These are phyloP conservation scores for Phellinidium pouzarii DNA, from an alignment of 1,284 basidiomycete species.

Conservation along the genomic window DNA sequence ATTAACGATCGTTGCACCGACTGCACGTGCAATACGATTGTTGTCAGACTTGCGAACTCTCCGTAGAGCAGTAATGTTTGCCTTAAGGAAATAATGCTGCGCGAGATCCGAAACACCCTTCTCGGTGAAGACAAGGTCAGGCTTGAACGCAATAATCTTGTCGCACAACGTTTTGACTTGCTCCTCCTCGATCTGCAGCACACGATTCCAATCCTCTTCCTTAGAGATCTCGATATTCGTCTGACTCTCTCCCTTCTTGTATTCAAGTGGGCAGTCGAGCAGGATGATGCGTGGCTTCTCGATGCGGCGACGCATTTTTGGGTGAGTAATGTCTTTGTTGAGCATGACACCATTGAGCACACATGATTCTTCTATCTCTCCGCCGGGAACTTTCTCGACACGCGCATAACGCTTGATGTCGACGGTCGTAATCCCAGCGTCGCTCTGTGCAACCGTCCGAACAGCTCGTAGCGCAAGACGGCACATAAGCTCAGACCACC, in stretches of 20 bases:
- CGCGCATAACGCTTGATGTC: constrained; percentile 98
- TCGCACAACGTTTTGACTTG: constrained; percentile 90
- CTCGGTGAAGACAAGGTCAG: constrained; percentile 93
- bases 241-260: constrained; percentile 98
- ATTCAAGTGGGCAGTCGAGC: constrained; percentile 95
- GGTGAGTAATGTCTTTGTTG: constrained; percentile 99
- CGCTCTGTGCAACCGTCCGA: constrained; percentile 70
- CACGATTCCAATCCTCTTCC: constrained; percentile 89
- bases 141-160: constrained; percentile 89
- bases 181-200: constrained; percentile 95
- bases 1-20: constrained; percentile 96
- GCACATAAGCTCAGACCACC: constrained; percentile 99
- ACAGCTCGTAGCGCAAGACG: constrained; percentile 89
- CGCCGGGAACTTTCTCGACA: constrained; percentile 96
- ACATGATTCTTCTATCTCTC: constrained; percentile 89
- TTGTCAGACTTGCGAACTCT: constrained; percentile 98
- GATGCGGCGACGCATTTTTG: constrained; percentile 92
- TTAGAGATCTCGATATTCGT: constrained; percentile 98
- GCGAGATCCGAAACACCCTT: constrained; percentile 97
- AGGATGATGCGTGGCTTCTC: constrained; percentile 86
- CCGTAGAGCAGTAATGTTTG: constrained; percentile 88
- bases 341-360: constrained; percentile 93
- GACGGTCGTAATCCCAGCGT: constrained; percentile 73
- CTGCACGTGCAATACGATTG: constrained; percentile 94
- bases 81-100: constrained; percentile 87